Base-by-base conservation (phyloP, 169 alveolate genomes). In the Theileria parva region DNA sequence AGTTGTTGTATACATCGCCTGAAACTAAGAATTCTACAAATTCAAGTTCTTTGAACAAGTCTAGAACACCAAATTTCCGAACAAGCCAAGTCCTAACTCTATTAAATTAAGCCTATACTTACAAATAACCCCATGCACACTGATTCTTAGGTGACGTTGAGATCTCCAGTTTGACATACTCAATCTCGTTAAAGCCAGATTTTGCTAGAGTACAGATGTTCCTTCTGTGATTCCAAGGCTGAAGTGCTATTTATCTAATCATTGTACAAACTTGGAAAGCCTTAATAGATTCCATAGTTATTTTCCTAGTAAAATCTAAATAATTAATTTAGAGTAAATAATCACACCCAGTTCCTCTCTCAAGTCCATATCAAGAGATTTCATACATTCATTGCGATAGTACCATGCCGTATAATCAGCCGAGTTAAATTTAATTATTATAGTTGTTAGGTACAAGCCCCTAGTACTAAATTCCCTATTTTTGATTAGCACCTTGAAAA, bases 391-490 rank as follows among this genome's bases (percentile, higher is more conserved):
- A 69, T 53, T 66, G 59, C 90, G 86, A 75, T 77, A 84, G 13
- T 66, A 48, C 90, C 90, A 84, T 0, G 86, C 86, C 1, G 90
- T 25, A 59, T 84, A 84, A 73, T 84, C 60, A 21, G 90, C 86
- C 15, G 90, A 81, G 28, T 84, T 84, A 19, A 12, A 30, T 48
- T 63, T 84, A 6, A 84, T 77, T 30, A 67, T 60, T 25, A 77
- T 25, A 11, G 79, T 25, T 39, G 80, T 21, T 34, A 77, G 23
- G 34, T 77, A 84, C 69, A 84, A 8, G 8, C 90, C 90, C 61
- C 90, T 34, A 19, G 87, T n/a, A 60, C 86, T 84, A 30, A 61
- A 77, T 37, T 84, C 90, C 19, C 30, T 15, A 9, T 25, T 30
- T 37, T 21, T 44, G 1, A 77, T 76, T n/a, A 84, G 66, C 34